Evolutionary conservation across 169 alveolate species (phyloP).

Genomic region (Babesia ovis): DNA sequence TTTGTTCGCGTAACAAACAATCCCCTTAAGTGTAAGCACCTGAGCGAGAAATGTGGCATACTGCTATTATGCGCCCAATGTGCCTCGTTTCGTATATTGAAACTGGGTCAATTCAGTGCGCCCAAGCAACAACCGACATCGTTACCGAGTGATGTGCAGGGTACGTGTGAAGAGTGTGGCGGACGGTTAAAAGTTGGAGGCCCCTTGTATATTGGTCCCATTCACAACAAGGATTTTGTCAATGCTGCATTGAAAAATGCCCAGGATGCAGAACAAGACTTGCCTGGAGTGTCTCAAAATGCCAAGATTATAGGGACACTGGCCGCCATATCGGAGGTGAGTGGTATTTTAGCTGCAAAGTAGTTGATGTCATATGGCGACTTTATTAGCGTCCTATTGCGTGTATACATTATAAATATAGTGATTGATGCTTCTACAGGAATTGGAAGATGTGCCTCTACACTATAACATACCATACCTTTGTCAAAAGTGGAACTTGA

Average conservation of each 20-base stretch:
- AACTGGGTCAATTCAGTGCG: slow-evolving; percentile 35
- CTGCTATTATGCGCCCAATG: slow-evolving; percentile 68
- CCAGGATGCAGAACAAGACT: slow-evolving; percentile 11
- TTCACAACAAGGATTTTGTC: slow-evolving; percentile 77
- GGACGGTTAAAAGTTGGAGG: slow-evolving; percentile 81
- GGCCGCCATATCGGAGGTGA: slow-evolving; percentile 58
- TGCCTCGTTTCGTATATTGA: slow-evolving; percentile 41
- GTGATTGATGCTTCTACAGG: slow-evolving; percentile 16
- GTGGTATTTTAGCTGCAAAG: slow-evolving; percentile 2
- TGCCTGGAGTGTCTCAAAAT: slow-evolving; percentile 39
- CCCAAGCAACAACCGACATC: slow-evolving; percentile 41
- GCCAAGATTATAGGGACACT: slow-evolving; percentile 54
- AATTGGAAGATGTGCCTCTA: slow-evolving; percentile 47
- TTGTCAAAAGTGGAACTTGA: slow-evolving; percentile 60
- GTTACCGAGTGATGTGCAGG: slow-evolving; percentile 49
- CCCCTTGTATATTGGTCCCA: slow-evolving; percentile 78
- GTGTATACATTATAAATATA: not conserved
- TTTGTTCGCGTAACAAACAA: slow-evolving; percentile 84
- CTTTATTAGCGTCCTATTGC: not conserved
- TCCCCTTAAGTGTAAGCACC: slow-evolving; percentile 84
- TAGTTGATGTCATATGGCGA: too few species aligned
- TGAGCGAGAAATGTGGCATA: slow-evolving; percentile 81
- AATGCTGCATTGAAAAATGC: slow-evolving; percentile 48
- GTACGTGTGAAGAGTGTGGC: slow-evolving; percentile 79
- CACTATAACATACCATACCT: slow-evolving; percentile 46